Base-by-base conservation (phyloP, 768 basidiomycete species). In the Serendipita sp. region DNA sequence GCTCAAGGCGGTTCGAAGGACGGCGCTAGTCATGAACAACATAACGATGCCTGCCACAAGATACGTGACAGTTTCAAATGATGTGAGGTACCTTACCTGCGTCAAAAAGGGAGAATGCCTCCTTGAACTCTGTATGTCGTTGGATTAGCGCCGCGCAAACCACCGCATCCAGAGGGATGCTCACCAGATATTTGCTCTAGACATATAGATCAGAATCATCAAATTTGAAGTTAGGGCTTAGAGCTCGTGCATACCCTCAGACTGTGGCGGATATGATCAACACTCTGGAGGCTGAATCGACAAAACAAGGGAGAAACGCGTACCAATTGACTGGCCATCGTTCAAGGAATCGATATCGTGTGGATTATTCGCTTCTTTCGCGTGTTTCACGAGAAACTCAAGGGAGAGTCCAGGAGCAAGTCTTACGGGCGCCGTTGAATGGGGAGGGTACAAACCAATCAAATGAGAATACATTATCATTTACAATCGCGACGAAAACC, bases 111-210 rank as follows among this genome's bases (percentile, higher is more conserved):
- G 93, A 91, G 78, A 98, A 97, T 62, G 94, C 94, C 79, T 97
- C 95, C 81, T 95, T 97, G 84, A 94, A 97, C 76, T 95, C 92
- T 90, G 73, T 29, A 50, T 53, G 68, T n/a, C 37, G 23, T 50
- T 34, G 40, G 52, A n/a, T 62, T 52, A 63, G 53, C 46, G n/a
- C 13, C 10, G 37, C 43, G 37, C 43, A 33, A 33, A 58, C 11
- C 48, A 27, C 33, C 62, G 10, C n/a, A 36, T 48, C 8, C 18
- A n/a, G 13, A n/a, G 44, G 6, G 23, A 15, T 37, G 75, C 84
- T 52, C 71, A 91, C 91, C 91, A 71, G 90, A 83, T 70, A 94
- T 90, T 80, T 93, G 91, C 74, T 94, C 91, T 95, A 72, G 44
- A 50, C 43, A 34, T 13, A 15, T 62, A 55, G 16, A 11, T 53